Percentiles rank a stretch among this genome's conserved stretches.
phyloP scores from a whole-genome alignment of 192 early-diverging fungal genomes.

The Backusella morwellensis region DNA sequence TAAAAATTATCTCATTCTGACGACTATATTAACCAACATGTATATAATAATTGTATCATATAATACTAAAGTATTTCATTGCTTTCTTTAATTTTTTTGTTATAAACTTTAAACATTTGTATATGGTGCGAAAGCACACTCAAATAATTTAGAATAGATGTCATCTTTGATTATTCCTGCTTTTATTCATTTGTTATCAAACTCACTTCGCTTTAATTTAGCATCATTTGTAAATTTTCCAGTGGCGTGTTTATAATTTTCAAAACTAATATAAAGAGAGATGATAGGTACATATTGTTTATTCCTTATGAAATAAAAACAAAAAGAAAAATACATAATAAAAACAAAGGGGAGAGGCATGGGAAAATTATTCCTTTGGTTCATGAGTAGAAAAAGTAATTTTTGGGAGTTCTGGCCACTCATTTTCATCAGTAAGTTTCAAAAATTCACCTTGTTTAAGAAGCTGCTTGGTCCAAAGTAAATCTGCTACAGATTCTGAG shows the following conservation, averaged over 20 bases:
- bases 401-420: not conserved
- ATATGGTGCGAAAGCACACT: no score
- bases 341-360: not conserved
- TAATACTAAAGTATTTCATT: not conserved
- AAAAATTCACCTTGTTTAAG: slow-evolving; percentile 17
- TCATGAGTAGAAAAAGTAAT: slow-evolving; percentile 17
- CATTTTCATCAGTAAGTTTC: slow-evolving; percentile 11
- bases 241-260: not conserved
- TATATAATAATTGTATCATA: no score
- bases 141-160: no score
- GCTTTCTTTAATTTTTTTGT: not conserved
- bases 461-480: slow-evolving; percentile 12
- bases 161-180: no score
- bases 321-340: not conserved
- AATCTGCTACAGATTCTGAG: slow-evolving; percentile 8
- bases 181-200: no score
- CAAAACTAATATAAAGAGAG: not conserved
- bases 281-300: not conserved
- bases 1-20: not conserved
- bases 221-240: not conserved
- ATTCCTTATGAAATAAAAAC: not conserved
- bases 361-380: not conserved
- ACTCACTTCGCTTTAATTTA: no score
- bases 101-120: no score
- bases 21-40: not conserved